Evolutionary conservation across 1,284 basidiomycete species (phyloP), one percentile per base, ranked within the genome.

Genomic region (Leccinum fuscescens): DNA sequence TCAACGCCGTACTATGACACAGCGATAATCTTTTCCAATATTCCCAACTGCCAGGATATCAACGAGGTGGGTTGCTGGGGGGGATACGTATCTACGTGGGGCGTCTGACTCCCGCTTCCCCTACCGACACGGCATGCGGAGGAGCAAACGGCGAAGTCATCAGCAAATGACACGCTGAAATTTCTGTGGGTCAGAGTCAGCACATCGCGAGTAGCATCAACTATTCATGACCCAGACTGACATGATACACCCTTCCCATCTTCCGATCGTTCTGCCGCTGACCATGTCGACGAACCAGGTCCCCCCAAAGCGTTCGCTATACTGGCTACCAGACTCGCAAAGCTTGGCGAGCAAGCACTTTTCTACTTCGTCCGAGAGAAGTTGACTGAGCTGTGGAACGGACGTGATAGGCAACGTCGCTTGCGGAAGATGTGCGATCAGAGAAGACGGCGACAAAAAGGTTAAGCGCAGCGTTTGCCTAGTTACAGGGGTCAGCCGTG

Each of bases 191-290:
- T 27, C 35, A 7, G 2, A 42, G 49, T 70, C 7, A 67, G 48
- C 5, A 65, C 49, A 22, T 50, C 17, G 58, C 15, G 9, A 3
- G 8, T 59, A 64, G 17, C 61, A 17, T 49, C 12, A 12, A 35
- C n/a, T 17, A 42, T 50, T 54, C 39, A 20, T 54, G 48, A 57
- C 61, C 31, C 17, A 54, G 29, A 81, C 89, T 72, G 68, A 92
- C 90, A 92, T 64, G 29, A 86, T 83, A 63, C 83, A 86, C 4
- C 89, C 87, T 64, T 92, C 89, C 89, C 90, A 92, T 65, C 88
- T 80, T 9, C 88, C 90, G n/a, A 92, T 82, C 57, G 85, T 86
- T 59, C 84, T 80, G 52, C 84, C 82, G 53, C 79, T 79, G 50
- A 83, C 72, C 54, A 84, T 71, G 66, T 92, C 90, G 12, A 92